These are phyloP conservation scores for Talaromyces sp. DNA, from an alignment of 2,329 filamentous ascomycete genomes.

Conservation along the genomic window DNA sequence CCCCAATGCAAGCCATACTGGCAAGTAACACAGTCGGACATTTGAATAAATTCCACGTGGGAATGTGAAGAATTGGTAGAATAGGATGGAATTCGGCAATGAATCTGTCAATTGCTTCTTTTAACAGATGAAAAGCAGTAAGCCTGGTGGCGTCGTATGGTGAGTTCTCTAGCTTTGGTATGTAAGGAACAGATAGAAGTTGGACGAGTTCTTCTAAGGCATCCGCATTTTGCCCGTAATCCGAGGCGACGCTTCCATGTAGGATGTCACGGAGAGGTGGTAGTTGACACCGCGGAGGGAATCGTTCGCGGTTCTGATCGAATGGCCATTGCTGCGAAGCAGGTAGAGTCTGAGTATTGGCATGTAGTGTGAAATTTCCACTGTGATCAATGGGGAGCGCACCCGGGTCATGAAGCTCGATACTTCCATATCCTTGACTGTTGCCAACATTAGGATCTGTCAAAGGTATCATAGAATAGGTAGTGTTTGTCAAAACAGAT, in stretches of 20 bases:
- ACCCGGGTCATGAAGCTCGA: background rate
- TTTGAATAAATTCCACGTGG: constrained; percentile 4
- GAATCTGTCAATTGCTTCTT: constrained; percentile 1
- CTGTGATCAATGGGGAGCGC: background rate
- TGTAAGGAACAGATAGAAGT: constrained; percentile 7
- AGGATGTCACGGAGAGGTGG: constrained; percentile 8
- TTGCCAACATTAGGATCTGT: background rate
- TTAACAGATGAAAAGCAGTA: constrained; percentile 2
- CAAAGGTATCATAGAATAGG: background rate
- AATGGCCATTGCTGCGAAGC: constrained; percentile 10
- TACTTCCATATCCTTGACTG: background rate
- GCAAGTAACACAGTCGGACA: constrained; percentile 5
- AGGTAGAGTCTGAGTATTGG: background rate
- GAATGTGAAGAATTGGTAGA: background rate
- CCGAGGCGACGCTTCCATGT: background rate
- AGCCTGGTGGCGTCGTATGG: background rate
- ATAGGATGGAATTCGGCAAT: constrained; percentile 6
- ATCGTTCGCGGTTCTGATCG: constrained; percentile 7
- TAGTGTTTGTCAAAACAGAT: background rate
- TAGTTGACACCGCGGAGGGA: background rate
- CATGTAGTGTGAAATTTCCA: background rate
- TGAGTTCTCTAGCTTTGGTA: constrained; percentile 4
- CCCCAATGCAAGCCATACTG: constrained; percentile 13
- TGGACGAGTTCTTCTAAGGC: background rate
- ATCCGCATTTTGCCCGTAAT: background rate